A percentile compares a stretch with the other conserved stretches of the same genome.
Conservation (phyloP, 129 eudicot species). For the Artemisia tridentata region DNA sequence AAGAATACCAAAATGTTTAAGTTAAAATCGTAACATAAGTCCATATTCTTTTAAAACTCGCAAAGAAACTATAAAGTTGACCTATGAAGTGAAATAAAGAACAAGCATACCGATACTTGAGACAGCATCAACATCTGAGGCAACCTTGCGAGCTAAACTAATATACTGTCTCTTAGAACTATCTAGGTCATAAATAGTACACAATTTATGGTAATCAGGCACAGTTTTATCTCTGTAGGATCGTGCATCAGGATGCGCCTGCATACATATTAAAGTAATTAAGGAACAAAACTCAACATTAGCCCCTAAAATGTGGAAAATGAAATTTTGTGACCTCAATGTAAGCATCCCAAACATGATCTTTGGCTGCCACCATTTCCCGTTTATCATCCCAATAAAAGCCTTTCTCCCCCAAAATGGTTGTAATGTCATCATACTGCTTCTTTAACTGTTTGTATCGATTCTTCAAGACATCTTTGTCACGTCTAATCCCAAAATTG, state of each 20-base stretch:
- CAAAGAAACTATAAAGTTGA: background rate
- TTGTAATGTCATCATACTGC: conserved; percentile 47
- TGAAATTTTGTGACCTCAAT: conserved; percentile 34
- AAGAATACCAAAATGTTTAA: background rate
- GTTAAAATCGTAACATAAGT: background rate
- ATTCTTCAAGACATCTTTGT: conserved; percentile 56
- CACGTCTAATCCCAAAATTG: conserved; percentile 42
- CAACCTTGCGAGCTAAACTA: conserved; percentile 27
- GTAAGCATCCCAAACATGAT: conserved; percentile 59
- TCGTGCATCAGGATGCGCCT: conserved; percentile 58
- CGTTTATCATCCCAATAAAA: conserved; percentile 54
- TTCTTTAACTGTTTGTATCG: conserved; percentile 59
- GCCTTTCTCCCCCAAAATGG: conserved; percentile 40
- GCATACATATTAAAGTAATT: conserved; percentile 24
- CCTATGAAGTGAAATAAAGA: background rate
- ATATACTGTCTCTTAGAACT: conserved; percentile 33
- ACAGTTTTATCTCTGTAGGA: conserved; percentile 55
- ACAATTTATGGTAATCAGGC: conserved; percentile 44
- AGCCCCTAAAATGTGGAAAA: background rate
- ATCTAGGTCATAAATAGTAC: conserved; percentile 42
- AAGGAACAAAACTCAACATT: conserved; percentile 6
- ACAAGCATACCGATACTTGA: conserved; percentile 28
- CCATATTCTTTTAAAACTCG: background rate
- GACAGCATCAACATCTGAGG: conserved; percentile 10
- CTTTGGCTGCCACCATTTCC: conserved; percentile 58